Base-by-base conservation (phyloP, 208 protist genomes). In the Entamoeba invadens region DNA sequence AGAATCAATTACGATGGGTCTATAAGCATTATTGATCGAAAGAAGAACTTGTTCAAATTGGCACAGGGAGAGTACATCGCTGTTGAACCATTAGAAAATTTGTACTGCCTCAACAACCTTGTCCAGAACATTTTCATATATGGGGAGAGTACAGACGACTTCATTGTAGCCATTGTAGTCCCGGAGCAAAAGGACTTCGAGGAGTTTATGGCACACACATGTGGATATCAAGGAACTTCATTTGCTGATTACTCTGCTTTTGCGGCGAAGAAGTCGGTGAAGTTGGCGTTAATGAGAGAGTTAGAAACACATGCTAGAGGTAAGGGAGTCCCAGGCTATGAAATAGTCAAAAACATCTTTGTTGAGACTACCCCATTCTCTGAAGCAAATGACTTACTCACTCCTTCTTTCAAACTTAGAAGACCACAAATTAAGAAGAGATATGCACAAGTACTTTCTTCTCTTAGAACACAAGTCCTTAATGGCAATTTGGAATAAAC, bases 381-480 rank as follows among this genome's bases (percentile, higher is more conserved):
- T 42, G 44, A 21, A 2, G 93, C 93, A 18, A 91, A 93, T 45
- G 91, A 45, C 1, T n/a, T 94, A 3, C 35, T 95, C 6, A 95
- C 92, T 42, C 46, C 93, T 51, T 68, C 77, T 1, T 51, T 95
- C 44, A 95, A 95, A 91, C 35, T 44, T 25, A 94, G 93, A 91
- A 91, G 94, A 42, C 31, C 44, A 10, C 45, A 42, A 44, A 46
- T 92, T 0, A 68, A 51, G 25, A 46, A 94, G 6, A 38, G 87
- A 38, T 95, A 94, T 68, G 92, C 21, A 21, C 1, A 16, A n/a
- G 45, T 68, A 14, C 3, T 93, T 35, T 2, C 3, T 87, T 3
- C 12, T 12, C 12, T 87, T 35, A 87, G 57, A 87, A 87, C 31
- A 12, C 31, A 87, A 87, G 10, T 87, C 38, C 57, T 77, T 77